phyloP scores from a whole-genome alignment of 495 filamentous ascomycete genomes.

The Astrothelium subdiscretum region DNA sequence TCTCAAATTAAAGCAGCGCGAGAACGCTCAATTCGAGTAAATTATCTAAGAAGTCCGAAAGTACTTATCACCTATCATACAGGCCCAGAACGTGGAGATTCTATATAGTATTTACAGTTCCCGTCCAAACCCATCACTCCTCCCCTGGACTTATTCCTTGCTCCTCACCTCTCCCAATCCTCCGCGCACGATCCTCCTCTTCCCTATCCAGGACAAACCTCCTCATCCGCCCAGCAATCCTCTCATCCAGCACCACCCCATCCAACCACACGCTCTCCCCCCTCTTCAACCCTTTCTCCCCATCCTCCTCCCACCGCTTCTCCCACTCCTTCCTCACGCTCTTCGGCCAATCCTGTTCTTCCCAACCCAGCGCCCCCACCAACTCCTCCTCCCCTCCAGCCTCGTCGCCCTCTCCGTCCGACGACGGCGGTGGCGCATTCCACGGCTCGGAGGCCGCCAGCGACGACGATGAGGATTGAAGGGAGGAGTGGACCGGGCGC shows the following conservation, averaged over 20 bases:
- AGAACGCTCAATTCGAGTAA: background rate
- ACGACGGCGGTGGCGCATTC: background rate
- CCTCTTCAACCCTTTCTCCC: conserved; percentile 9
- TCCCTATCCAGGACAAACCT: conserved; percentile 52
- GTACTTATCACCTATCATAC: background rate
- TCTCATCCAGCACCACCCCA: conserved; percentile 62
- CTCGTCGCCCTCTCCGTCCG: conserved; percentile 18
- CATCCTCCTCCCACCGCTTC: conserved; percentile 3
- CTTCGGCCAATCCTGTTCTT: conserved; percentile 86
- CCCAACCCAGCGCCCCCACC: conserved; percentile 53
- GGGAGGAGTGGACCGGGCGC: conserved; percentile 33
- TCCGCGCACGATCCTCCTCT: conserved; percentile 53
- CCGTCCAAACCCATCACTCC: background rate
- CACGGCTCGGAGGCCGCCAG: conserved; percentile 27
- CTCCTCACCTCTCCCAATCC: conserved; percentile 50
- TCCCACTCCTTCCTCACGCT: conserved; percentile 54
- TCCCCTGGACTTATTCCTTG: conserved; percentile 26
- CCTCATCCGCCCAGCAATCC: conserved; percentile 73
- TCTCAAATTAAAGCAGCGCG: too few relatives aligned
- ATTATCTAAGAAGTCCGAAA: background rate
- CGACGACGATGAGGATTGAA: conserved; percentile 7
- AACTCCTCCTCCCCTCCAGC: conserved; percentile 32
- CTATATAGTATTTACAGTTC: background rate
- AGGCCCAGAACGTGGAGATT: background rate
- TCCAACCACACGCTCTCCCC: conserved; percentile 56